A percentile compares a stretch with the other conserved stretches of the same genome.
Conservation (phyloP, 2,329 filamentous ascomycete species). For the Fusarium metavorans region DNA sequence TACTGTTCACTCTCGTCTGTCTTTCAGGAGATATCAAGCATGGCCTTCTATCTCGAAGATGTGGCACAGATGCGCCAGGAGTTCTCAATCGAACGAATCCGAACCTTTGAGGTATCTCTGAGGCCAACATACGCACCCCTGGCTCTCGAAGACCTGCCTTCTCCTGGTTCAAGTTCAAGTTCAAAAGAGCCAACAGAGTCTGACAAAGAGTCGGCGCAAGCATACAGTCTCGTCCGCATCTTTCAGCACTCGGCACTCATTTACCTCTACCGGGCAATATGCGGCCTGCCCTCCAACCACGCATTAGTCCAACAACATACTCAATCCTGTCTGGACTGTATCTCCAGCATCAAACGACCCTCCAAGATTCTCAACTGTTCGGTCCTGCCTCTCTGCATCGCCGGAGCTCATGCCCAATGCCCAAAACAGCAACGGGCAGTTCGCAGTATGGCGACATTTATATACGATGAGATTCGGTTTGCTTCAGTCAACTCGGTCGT, state of each 20-base stretch:
- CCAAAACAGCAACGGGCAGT: conserved; percentile 44
- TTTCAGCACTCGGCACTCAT: conserved; percentile 57
- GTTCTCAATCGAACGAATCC: conserved; percentile 47
- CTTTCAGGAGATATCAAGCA: conserved; percentile 47
- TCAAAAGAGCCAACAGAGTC: background rate
- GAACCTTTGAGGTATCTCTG: conserved; percentile 44
- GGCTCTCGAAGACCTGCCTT: conserved; percentile 40
- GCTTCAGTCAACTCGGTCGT: conserved; percentile 53
- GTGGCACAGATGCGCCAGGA: conserved; percentile 27
- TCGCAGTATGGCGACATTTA: conserved; percentile 30
- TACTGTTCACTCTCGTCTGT: conserved; percentile 51
- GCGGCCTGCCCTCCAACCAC: conserved; percentile 53
- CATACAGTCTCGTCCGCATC: conserved; percentile 52
- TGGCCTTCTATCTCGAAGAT: conserved; percentile 46
- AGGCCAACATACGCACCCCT: conserved; percentile 44
- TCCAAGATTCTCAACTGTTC: conserved; percentile 55
- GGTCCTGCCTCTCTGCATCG: conserved; percentile 53
- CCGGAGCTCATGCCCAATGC: conserved; percentile 51
- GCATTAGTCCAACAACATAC: conserved; percentile 55
- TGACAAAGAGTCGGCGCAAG: conserved; percentile 49
- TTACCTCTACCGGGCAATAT: conserved; percentile 57
- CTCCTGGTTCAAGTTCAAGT: background rate
- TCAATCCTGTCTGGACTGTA: conserved; percentile 50
- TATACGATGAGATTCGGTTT: conserved; percentile 50
- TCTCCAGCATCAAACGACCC: conserved; percentile 50